Base-by-base conservation (phyloP, 2,329 filamentous ascomycete species). In the Stachybotrys elegans region DNA sequence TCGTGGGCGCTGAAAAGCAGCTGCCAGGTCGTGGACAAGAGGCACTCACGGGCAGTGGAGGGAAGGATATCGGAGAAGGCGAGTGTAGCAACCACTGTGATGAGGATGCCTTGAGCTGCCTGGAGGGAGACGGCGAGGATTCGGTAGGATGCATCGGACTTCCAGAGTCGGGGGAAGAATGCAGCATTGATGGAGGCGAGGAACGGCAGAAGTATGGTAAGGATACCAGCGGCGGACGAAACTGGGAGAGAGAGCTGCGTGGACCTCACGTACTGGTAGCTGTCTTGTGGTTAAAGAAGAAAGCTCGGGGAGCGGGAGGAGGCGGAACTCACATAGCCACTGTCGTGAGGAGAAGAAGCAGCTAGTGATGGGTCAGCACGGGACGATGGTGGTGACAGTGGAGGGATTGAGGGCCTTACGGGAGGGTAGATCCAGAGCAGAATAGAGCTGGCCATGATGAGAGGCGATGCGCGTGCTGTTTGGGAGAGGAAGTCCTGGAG, bases 1-100 rank as follows among this genome's bases (percentile, higher is more conserved):
- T 84, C 64, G 49, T 80, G 78, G 1, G 48, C 44, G 25, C 48
- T 48, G 32, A 52, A 57, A 4, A 55, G 44, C 2, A 37, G 42
- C 43, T 57, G 55, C 55, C 54, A 57, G 22, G 43, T 38, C 0
- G 44, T 48, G 5, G 49, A 44, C 16, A 56, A 42, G 9, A 52
- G 34, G 16, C 55, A 57, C 8, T 40, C 35, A 3, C 43, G 43
- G 14, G 41, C 40, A 2, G 47, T 43, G 2, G 48, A 49, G 19
- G 47, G 45, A 13, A 48, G 5, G 2, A 48, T 34, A 20, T 50
- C 23, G n/a, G 48, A 51, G 40, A 51, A 46, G 38, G 51, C 48
- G 8, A 52, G 45, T 13, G 50, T 51, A n/a, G 49, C 48, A 19
- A 52, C 8, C 23, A 48, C 45, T 9, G 41, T 47, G 17, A 29